Evolutionary conservation across 2,329 filamentous ascomycete species (phyloP).

Genomic region (Monilinia laxa): DNA sequence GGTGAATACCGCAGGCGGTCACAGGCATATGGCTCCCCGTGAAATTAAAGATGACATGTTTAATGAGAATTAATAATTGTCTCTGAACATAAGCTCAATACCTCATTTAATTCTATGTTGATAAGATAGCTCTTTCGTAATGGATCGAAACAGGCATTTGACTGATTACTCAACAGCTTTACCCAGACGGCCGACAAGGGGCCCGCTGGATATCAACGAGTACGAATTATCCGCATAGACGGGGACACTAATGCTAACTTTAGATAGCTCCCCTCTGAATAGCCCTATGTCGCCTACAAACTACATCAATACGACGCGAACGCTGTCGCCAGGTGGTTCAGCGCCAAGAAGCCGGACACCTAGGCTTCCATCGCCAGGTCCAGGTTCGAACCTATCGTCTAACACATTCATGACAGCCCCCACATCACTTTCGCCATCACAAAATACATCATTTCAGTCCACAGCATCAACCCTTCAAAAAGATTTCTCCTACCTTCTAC

Average conservation of each 20-base stretch:
- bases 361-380: slow-evolving; percentile 33
- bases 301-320: slow-evolving; percentile 21
- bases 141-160: background rate
- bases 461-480: slow-evolving; percentile 50
- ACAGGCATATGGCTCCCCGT: background rate
- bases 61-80: background rate
- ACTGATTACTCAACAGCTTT: slow-evolving; percentile 28
- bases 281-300: slow-evolving; percentile 22
- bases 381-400: slow-evolving; percentile 35
- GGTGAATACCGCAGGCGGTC: background rate
- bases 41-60: background rate
- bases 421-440: slow-evolving; percentile 33
- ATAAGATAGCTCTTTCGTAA: background rate
- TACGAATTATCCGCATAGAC: slow-evolving; percentile 46
- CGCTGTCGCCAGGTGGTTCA: slow-evolving; percentile 9
- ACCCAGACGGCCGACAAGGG: slow-evolving; percentile 70
- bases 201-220: slow-evolving; percentile 75
- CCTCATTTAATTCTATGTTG: background rate
- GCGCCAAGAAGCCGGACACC: slow-evolving; percentile 24
- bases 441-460: slow-evolving; percentile 37
- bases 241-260: slow-evolving; percentile 15
- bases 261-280: slow-evolving; percentile 26
- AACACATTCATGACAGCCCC: slow-evolving; percentile 33
- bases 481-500: slow-evolving; percentile 78
- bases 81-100: background rate